Evolutionary conservation across 1,284 basidiomycete species (phyloP), one percentile per base, ranked within the genome.

Genomic region (Ganoderma leucocontextum): DNA sequence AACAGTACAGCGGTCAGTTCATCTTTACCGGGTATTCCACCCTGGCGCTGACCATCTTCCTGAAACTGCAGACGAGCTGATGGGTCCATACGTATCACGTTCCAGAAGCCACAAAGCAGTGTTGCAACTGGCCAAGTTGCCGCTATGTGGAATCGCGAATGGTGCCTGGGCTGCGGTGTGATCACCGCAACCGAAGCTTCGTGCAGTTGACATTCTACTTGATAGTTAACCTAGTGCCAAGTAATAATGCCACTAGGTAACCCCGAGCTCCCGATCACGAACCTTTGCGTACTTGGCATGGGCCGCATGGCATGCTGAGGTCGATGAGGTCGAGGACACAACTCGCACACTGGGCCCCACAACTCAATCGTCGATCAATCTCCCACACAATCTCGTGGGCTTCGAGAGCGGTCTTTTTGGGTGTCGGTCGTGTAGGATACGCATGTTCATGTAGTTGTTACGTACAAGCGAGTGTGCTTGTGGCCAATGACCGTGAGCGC

Each of bases 121-220:
- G 89, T 95, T n/a, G 86, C 95, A 0, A 85, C 88, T 0, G 96
- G 96, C 2, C 96, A 98, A 78, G 86, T 93, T 38, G 91, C 90
- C 8, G 91, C 87, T 0, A 71, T 97, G 7, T 97, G 91, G 82
- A 85, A 90, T 68, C 88, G 82, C 2, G 86, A 91, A 64, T 91
- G 91, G 89, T 96, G 95, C 80, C 82, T 97, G 33, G 96, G 96
- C 2, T 94, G 92, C 76, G 96, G 94, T 22, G 80, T 85, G 13
- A 95, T 97, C 65, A 75, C 66, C 15, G 62, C 65, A 57, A 72
- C 64, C 9, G 62, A 61, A 63, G 63, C 42, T 39, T 52, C 42
- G 36, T 49, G 22, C 57, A 15, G 29, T 8, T 60, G 22, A 39
- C 38, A 22, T 39, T 3, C 15, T 44, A 60, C 47, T 35, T 53